Conservation (phyloP, 306 rosid species). For the Senna tora region DNA sequence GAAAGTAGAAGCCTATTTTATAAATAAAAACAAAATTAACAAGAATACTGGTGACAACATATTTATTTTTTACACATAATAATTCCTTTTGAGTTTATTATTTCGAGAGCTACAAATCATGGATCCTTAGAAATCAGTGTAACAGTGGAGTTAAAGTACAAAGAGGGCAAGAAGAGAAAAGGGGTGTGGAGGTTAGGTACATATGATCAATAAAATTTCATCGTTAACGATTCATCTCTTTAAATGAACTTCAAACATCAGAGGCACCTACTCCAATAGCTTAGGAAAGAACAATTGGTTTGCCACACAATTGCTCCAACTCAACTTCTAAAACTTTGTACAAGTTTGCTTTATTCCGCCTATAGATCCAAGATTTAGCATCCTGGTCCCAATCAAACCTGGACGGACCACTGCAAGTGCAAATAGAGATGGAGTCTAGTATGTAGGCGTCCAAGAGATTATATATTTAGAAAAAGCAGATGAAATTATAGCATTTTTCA, state of each 20-base stretch:
- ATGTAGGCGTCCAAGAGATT: conserved; percentile 1
- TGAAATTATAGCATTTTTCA: no score
- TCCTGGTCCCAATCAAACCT: conserved; percentile 88
- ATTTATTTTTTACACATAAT: background rate
- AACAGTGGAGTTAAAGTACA: background rate
- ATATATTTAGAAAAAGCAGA: background rate
- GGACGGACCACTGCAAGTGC: conserved; percentile 80
- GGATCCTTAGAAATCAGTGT: background rate
- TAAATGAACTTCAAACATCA: background rate
- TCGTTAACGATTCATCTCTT: conserved; percentile 25
- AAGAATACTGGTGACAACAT: background rate
- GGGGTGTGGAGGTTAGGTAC: background rate
- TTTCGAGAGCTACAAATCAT: conserved; percentile 28
- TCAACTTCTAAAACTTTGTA: conserved; percentile 61
- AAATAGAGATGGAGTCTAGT: conserved; percentile 29
- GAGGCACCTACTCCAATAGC: conserved; percentile 7
- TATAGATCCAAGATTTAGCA: conserved; percentile 74
- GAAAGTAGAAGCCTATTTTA: no score
- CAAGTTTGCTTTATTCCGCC: conserved; percentile 71
- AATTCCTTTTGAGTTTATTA: conserved; percentile 23
- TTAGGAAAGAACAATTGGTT: conserved; percentile 66
- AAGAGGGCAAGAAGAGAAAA: background rate
- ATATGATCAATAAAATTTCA: background rate
- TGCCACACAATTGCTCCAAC: conserved; percentile 72
- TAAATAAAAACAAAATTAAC: no score